Base-by-base conservation (phyloP, 2,329 filamentous ascomycete genomes). In the Apiospora kogelbergensis region DNA sequence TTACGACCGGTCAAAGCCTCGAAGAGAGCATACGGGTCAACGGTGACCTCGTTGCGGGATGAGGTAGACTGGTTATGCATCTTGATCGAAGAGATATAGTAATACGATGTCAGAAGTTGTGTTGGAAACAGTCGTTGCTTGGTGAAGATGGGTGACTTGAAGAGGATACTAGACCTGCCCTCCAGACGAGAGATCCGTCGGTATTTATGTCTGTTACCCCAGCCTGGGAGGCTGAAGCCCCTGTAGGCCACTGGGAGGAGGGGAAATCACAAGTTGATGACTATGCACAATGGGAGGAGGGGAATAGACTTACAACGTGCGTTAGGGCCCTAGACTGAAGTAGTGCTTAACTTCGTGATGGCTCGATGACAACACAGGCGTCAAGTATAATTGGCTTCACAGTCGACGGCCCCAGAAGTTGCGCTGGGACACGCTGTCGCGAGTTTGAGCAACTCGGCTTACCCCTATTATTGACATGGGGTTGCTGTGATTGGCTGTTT, bases 1-100 rank as follows among this genome's bases (percentile, higher is more conserved):
- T 76, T 79, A 45, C 75, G 77, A 24, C 78, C 80, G 2, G 81
- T 78, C 63, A 82, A 75, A 46, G 79, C 80, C 72, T 81, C 79
- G 1, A 81, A 78, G 10, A 82, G 76, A 40, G 78, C 78, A 63
- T 78, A 80, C 11, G 78, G 76, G 72, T 81, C 80, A 42, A 80
- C 76, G 67, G 75, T 67, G 66, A 67, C 66, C 37, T 63, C 66
- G 37, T 67, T 68, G 63, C 68, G 60, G 22, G 68, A 57, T 6
- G 65, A 22, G 40, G 68, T 63, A 10, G 66, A 64, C 30, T 67
- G 53, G 37, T 63, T 67, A 17, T 44, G 57, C 46, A 67, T 48
- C 7, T 48, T 67, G 65, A 57, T 67, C 33, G 7, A 40, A 41
- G 46, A 57, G 24, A 57, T 40, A 15, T 15, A 5, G 33, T 33